Conservation (phyloP, 2,329 filamentous ascomycete species). For the Penicillium sp. region DNA sequence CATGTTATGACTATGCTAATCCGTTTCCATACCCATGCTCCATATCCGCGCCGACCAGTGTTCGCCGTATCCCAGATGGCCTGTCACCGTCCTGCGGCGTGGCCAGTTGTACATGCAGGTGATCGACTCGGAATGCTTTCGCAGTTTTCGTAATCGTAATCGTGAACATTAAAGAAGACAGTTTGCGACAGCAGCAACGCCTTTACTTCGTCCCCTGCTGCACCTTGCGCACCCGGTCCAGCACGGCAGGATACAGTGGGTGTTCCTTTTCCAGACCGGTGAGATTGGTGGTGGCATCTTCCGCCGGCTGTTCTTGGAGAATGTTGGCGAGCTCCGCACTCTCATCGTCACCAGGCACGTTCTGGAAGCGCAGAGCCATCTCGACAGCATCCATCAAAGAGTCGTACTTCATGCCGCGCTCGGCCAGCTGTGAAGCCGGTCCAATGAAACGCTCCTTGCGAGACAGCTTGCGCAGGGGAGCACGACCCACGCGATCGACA, state of each 20-base stretch:
- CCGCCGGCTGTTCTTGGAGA: conserved; percentile 63
- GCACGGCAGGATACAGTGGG: conserved; percentile 45
- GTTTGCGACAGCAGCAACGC: too few relatives aligned
- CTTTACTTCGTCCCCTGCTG: too few relatives aligned
- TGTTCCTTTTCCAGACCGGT: conserved; percentile 70
- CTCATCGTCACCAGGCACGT: conserved; percentile 85
- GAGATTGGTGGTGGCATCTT: conserved; percentile 68
- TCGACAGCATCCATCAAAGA: conserved; percentile 74
- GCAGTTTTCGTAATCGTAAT: too few relatives aligned
- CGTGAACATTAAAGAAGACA: too few relatives aligned
- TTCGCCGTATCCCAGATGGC: too few relatives aligned
- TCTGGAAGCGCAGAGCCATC: conserved; percentile 90
- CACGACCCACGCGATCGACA: conserved; percentile 89
- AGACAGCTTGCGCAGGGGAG: conserved; percentile 83
- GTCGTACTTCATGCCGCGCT: conserved; percentile 63
- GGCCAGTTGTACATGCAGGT: too few relatives aligned
- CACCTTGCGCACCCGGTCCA: too few relatives aligned
- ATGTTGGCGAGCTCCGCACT: conserved; percentile 76
- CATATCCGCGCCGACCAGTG: too few relatives aligned
- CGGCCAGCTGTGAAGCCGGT: conserved; percentile 79
- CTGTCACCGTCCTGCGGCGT: too few relatives aligned
- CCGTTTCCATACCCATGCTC: too few relatives aligned
- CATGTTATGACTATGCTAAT: too few relatives aligned
- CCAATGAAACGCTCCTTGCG: conserved; percentile 94
- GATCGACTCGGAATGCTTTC: too few relatives aligned